Evolutionary conservation across 2,329 filamentous ascomycete species (phyloP).

Genomic region (Dryadomyces quercivorus): DNA sequence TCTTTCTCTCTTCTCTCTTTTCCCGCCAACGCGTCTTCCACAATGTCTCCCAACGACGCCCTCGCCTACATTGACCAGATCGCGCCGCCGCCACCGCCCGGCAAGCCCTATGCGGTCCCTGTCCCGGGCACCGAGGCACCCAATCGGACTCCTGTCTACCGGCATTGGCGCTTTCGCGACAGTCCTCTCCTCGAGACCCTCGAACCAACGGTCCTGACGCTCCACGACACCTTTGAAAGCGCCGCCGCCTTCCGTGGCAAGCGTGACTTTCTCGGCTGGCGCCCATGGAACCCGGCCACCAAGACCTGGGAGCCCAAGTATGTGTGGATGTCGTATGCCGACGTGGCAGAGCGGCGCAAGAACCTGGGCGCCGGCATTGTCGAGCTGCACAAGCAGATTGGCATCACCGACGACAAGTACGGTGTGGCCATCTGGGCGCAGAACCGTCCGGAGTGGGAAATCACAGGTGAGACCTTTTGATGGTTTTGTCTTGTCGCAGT

Average conservation of each 20-base stretch:
- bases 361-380: slow-evolving; percentile 79
- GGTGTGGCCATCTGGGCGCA: slow-evolving; percentile 77
- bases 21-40: not conserved
- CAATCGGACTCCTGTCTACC: slow-evolving; percentile 65
- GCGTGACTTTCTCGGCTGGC: slow-evolving; percentile 64
- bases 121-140: slow-evolving; percentile 63
- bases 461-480: slow-evolving; percentile 50
- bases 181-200: slow-evolving; percentile 57
- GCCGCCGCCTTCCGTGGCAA: slow-evolving; percentile 50
- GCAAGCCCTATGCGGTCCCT: slow-evolving; percentile 65
- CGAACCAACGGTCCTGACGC: slow-evolving; percentile 58
- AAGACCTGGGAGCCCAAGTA: slow-evolving; percentile 65
- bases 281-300: slow-evolving; percentile 64
- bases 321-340: slow-evolving; percentile 71
- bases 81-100: slow-evolving; percentile 52
- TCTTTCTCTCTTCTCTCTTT: not conserved
- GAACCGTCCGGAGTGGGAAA: slow-evolving; percentile 82
- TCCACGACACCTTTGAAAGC: slow-evolving; percentile 71
- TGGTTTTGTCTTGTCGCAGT: not conserved
- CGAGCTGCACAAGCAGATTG: slow-evolving; percentile 63
- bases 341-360: slow-evolving; percentile 66
- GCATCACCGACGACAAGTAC: slow-evolving; percentile 54
- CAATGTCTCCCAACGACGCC: slow-evolving; percentile 24
- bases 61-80: slow-evolving; percentile 39
- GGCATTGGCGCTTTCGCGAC: slow-evolving; percentile 69